Evolutionary conservation across 768 basidiomycete species (phyloP), one percentile per base, ranked within the genome.

Genomic region (Kwoniella bestiolae): DNA sequence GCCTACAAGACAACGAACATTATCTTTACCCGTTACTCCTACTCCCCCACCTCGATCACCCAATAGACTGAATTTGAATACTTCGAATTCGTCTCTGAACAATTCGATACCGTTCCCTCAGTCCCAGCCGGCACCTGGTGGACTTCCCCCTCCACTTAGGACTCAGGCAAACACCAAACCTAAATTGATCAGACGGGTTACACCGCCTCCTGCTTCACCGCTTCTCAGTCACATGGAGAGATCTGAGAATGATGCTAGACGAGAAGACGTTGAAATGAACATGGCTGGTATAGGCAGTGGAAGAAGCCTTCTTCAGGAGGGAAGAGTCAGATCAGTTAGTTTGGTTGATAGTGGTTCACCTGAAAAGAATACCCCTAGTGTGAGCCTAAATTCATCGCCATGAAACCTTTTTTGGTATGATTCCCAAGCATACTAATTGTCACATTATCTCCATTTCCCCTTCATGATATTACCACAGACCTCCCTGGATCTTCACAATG

Each of bases 281-380:
- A 59, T 59, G 50, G 65, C 65, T n/a, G 65, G 65, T 9, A 29
- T 66, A 21, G 65, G 65, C 28, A 58, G 51, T 32, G 58, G 65
- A n/a, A 38, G 41, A 41, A 31, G 29, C 23, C 56, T 55, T 8
- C 35, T 38, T 4, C 49, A 35, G 26, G 21, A 45, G 34, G 29
- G 21, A 12, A 28, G 18, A 41, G 21, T 25, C 16, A 45, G 35
- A 25, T 6, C 45, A 14, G 12, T 2, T 47, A 14, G 34, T n/a
- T 35, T 32, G 29, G 38, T 11, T 35, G 25, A 35, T 35, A 26
- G 38, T 31, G 41, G 21, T 3, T 25, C 26, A 34, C 18, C 31
- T 32, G n/a, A 25, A 8, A 34, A 23, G 8, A n/a, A 26, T 18
- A 31, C 56, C 7, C 23, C 32, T 56, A 35, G 14, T 38, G 55